A percentile compares a stretch with the other conserved stretches of the same genome.
phyloP scores from a whole-genome alignment of 2,329 filamentous ascomycete genomes.

The Diplodia mutila region DNA sequence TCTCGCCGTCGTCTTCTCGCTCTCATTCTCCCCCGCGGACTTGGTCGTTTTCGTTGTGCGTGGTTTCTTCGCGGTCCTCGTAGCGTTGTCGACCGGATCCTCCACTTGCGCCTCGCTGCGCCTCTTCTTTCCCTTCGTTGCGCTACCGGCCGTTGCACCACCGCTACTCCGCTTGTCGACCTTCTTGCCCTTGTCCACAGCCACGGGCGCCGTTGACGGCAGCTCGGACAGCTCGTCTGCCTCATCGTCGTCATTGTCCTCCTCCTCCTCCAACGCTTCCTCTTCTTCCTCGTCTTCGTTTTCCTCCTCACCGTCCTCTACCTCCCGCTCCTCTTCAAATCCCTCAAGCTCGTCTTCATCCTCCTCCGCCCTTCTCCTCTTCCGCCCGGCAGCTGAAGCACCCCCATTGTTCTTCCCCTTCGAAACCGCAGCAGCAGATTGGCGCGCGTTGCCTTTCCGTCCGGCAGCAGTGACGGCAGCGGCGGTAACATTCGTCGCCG shows the following conservation, averaged over 20 bases:
- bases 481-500: neutral
- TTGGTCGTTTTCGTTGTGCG: neutral
- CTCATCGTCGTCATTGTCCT: neutral
- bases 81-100: too few species aligned
- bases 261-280: neutral
- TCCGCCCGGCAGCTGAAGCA: neutral
- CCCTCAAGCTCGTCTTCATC: neutral
- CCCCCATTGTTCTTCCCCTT: neutral
- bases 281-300: too few species aligned
- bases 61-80: too few species aligned
- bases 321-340: neutral
- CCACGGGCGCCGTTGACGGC: neutral
- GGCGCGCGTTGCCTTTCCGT: neutral
- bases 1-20: neutral
- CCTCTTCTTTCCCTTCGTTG: neutral
- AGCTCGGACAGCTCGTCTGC: neutral
- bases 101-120: neutral
- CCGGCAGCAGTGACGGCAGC: neutral
- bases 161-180: neutral
- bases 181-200: neutral
- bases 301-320: neutral
- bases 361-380: neutral
- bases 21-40: neutral
- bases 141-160: neutral
- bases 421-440: neutral